A percentile compares a stretch with the other conserved stretches of the same genome.
phyloP scores from a whole-genome alignment of 352 stramenopile genomes.

The Pythium aristosporum region DNA sequence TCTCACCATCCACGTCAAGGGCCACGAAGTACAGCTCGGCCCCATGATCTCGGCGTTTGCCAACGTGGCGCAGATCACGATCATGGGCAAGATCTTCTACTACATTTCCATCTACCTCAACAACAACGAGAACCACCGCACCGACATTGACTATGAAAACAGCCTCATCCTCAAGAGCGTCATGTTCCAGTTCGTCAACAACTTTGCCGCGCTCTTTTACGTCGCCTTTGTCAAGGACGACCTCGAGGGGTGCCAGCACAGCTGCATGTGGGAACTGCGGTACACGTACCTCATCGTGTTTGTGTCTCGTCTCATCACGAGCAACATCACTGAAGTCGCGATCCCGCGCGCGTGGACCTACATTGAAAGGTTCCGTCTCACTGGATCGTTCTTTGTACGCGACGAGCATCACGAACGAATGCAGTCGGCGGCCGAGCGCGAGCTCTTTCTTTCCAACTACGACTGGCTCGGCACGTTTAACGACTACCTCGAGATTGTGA shows the following conservation, averaged over 20 bases:
- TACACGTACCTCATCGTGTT: slow-evolving; percentile 92
- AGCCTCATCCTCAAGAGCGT: slow-evolving; percentile 94
- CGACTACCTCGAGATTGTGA: slow-evolving; percentile 93
- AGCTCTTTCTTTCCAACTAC: slow-evolving; percentile 82
- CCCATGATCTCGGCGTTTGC: slow-evolving; percentile 67
- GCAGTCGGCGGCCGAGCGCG: slow-evolving; percentile 55
- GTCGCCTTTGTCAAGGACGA: slow-evolving; percentile 90
- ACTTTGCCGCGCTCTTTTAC: slow-evolving; percentile 94
- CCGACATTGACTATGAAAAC: slow-evolving; percentile 87
- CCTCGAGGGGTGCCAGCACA: slow-evolving; percentile 64
- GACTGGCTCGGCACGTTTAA: slow-evolving; percentile 88
- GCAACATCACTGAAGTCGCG: slow-evolving; percentile 76
- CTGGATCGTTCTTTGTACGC: slow-evolving; percentile 49
- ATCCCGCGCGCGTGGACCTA: slow-evolving; percentile 77
- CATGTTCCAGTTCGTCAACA: slow-evolving; percentile 96
- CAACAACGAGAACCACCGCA: slow-evolving; percentile 93
- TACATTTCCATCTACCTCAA: slow-evolving; percentile 87
- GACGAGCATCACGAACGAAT: slow-evolving; percentile 16
- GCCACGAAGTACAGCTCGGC: slow-evolving; percentile 64
- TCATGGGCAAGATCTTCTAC: slow-evolving; percentile 93
- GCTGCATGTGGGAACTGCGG: slow-evolving; percentile 89
- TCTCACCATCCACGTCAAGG: slow-evolving; percentile 54
- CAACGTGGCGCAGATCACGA: slow-evolving; percentile 81
- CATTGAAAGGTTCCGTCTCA: slow-evolving; percentile 61
- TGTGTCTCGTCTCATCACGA: slow-evolving; percentile 82